Base-by-base conservation (phyloP, 257 asterid genomes). In the Avicennia marina region DNA sequence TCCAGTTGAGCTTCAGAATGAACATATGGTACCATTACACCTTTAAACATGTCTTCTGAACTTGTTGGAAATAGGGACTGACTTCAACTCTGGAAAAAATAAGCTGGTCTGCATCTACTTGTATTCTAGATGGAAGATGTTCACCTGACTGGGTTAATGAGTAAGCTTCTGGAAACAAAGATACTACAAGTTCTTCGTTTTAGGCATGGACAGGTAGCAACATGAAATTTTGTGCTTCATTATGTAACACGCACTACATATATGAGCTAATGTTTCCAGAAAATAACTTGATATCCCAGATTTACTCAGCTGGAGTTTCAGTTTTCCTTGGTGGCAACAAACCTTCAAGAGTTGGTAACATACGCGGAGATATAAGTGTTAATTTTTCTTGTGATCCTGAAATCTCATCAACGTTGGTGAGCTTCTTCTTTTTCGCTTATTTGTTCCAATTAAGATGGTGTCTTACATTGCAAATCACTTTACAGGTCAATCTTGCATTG, bases 151-250 rank as follows among this genome's bases (percentile, higher is more conserved):
- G 98, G 95, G 47, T 75, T 87, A 71, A 64, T 87, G 70, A 82
- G 98, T 94, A 90, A 90, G 84, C 96, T 87, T 71, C 84, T 90
- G 56, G 98, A 90, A 69, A 87, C 94, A 66, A 90, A 82, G 80
- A 90, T 90, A 62, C 47, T 90, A 22, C 95, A 90, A 75, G 88
- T 87, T 75, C 95, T 90, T 60, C 95, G 98, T 49, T 90, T 90
- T 68, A 84, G 84, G 77, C 88, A 78, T 64, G 96, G 98, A 26
- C 96, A 90, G 90, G 98, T 90, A 43, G 46, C 53, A 31, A 13
- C 41, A 27, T 62, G 45, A 27, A 32, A 47, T 6, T 43, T 42
- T 52, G 47, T 60, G 54, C 51, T 67, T 50, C 47, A 39, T 47
- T 19, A 15, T 13, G 29, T 16, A 18, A 19, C 25, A 44, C 25